phyloP scores from a whole-genome alignment of 352 stramenopile species.

The Phytophthora ramorum region DNA sequence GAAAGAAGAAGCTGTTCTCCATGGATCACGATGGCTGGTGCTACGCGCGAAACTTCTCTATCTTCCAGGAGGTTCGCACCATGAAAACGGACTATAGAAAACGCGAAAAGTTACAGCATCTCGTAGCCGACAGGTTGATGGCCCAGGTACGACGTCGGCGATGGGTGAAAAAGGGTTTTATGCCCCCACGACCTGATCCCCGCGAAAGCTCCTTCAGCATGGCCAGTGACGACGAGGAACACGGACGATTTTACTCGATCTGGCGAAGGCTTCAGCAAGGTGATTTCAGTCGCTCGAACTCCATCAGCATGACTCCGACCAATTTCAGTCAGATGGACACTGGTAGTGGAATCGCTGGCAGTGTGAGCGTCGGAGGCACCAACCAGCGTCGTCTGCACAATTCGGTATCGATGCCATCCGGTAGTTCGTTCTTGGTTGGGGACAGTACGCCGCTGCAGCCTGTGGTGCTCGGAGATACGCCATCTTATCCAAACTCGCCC shows the following conservation, averaged over 20 bases:
- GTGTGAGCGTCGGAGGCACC: slow-evolving; percentile 29
- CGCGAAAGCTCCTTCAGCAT: slow-evolving; percentile 65
- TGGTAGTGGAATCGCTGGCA: slow-evolving; percentile 28
- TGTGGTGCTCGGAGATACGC: slow-evolving; percentile 47
- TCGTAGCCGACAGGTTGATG: slow-evolving; percentile 86
- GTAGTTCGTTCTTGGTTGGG: slow-evolving; percentile 40
- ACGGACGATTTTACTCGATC: slow-evolving; percentile 67
- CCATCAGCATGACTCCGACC: slow-evolving; percentile 53
- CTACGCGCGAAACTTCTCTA: slow-evolving; percentile 88
- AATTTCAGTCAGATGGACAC: slow-evolving; percentile 49
- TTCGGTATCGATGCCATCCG: slow-evolving; percentile 44
- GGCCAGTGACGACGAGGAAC: slow-evolving; percentile 73
- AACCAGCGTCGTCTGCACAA: slow-evolving; percentile 35
- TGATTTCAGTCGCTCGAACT: slow-evolving; percentile 77
- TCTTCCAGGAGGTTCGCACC: slow-evolving; percentile 87
- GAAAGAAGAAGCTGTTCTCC: slow-evolving; percentile 82
- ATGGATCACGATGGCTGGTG: slow-evolving; percentile 90
- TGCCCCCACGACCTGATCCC: slow-evolving; percentile 35
- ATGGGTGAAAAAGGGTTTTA: slow-evolving; percentile 77
- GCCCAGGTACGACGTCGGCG: slow-evolving; percentile 82
- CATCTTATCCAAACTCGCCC: slow-evolving; percentile 73
- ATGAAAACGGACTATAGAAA: slow-evolving; percentile 80
- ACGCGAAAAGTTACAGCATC: slow-evolving; percentile 86
- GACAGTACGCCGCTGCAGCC: slow-evolving; percentile 46
- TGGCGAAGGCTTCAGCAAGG: slow-evolving; percentile 72